Evolutionary conservation across 2,329 filamentous ascomycete genomes (phyloP).

Genomic region (Alternaria angustiovoidea): DNA sequence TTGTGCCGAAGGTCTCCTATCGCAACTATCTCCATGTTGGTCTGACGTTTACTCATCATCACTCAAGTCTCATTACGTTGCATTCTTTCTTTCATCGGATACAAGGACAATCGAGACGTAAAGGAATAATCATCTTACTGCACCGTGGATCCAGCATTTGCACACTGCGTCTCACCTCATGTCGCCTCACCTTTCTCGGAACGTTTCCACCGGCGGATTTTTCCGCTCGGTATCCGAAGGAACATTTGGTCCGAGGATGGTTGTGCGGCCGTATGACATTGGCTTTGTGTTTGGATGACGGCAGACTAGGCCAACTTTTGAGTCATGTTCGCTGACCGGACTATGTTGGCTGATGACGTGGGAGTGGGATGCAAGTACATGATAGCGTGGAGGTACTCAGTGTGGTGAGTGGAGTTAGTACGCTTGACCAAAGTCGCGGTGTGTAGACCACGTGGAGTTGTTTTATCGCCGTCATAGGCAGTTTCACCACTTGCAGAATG

Average conservation of each 20-base stretch:
- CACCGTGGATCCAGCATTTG: neutral
- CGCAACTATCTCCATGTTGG: neutral
- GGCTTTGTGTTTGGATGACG: neutral
- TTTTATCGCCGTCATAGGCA: neutral
- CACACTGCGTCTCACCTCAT: neutral
- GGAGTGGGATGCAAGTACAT: neutral
- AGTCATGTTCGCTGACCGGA: slow-evolving; percentile 18
- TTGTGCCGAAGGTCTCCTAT: neutral
- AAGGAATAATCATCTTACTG: neutral
- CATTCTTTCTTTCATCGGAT: neutral
- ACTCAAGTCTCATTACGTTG: neutral
- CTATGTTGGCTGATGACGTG: slow-evolving; percentile 23
- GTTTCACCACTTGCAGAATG: neutral
- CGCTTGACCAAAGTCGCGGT: neutral
- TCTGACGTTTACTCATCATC: neutral
- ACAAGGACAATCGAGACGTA: neutral
- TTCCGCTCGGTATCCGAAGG: neutral
- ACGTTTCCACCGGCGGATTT: neutral
- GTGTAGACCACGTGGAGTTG: neutral
- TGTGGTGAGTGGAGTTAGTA: neutral
- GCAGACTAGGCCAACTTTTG: neutral
- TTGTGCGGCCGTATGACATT: neutral
- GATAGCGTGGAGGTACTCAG: neutral
- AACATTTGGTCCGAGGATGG: neutral
- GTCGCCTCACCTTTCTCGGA: neutral